Percentiles rank a stretch among this genome's conserved stretches.
Conservation (phyloP, 495 filamentous ascomycete genomes). For the Halenospora varia region DNA sequence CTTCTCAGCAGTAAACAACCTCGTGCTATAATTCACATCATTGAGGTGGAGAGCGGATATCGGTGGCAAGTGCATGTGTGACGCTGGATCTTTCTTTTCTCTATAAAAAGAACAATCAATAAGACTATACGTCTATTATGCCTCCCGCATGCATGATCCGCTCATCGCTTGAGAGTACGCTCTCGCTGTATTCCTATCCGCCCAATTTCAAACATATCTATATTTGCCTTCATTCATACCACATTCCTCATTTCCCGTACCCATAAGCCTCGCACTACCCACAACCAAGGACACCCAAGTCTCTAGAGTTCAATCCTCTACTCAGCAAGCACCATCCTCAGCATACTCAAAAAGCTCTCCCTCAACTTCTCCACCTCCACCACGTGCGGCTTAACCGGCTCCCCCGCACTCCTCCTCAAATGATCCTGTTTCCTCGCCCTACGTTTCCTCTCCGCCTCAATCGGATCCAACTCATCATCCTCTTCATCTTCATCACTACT, state of each 20-base stretch:
- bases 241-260: background rate
- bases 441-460: constrained; percentile 76
- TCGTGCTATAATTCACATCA: no score
- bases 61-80: no score
- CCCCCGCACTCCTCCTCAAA: constrained; percentile 77
- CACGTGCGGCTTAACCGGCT: constrained; percentile 81
- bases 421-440: constrained; percentile 71
- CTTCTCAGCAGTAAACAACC: no score
- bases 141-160: no score
- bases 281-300: background rate
- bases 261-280: background rate
- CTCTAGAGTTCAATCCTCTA: constrained; percentile 29
- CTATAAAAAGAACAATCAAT: no score
- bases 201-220: no score
- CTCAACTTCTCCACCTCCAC: constrained; percentile 73
- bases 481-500: constrained; percentile 64
- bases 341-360: constrained; percentile 75
- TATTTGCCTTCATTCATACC: no score
- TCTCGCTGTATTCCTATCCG: no score
- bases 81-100: no score
- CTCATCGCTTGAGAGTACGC: no score
- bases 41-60: no score
- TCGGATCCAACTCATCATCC: constrained; percentile 78
- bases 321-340: constrained; percentile 81
- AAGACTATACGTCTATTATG: no score